Evolutionary conservation across 768 basidiomycete genomes (phyloP).

Genomic region (Suillus bovinus): DNA sequence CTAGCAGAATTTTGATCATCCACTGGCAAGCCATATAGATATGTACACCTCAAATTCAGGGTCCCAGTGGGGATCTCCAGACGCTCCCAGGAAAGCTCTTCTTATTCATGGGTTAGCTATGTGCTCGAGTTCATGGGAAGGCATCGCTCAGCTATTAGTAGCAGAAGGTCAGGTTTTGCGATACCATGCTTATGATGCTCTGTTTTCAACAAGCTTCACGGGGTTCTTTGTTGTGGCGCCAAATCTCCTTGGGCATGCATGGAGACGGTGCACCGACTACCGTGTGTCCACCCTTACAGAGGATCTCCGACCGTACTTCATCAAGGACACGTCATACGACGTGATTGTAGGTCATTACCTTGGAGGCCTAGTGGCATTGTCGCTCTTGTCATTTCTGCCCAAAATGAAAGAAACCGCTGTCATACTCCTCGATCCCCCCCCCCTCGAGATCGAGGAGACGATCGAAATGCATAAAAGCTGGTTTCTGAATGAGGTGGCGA

Average conservation of each 20-base stretch:
- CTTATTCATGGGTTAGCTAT: constrained; percentile 18
- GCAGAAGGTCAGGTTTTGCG: constrained; percentile 15
- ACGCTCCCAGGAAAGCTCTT: constrained; percentile 16
- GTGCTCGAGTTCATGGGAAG: constrained; percentile 22
- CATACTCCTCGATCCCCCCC: constrained; percentile 17
- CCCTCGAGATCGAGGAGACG: constrained; percentile 1
- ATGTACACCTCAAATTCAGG: constrained; percentile 9
- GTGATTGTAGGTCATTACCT: constrained; percentile 22
- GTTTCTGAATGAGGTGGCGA: constrained; percentile 1
- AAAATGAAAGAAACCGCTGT: constrained; percentile 5
- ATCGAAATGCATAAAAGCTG: background rate
- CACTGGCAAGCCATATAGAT: background rate
- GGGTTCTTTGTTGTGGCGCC: constrained; percentile 24
- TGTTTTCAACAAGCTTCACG: constrained; percentile 2
- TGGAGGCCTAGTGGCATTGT: constrained; percentile 15
- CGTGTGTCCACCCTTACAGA: constrained; percentile 12
- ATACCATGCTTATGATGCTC: background rate
- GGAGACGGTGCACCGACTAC: constrained; percentile 13
- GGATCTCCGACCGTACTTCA: constrained; percentile 17
- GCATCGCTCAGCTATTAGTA: constrained; percentile 15
- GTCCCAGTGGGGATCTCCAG: constrained; percentile 18
- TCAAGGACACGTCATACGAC: constrained; percentile 13
- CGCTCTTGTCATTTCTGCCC: constrained; percentile 18
- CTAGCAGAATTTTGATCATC: background rate
- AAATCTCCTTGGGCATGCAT: constrained; percentile 19